Evolutionary conservation across 495 filamentous ascomycete genomes (phyloP), one percentile per base, ranked within the genome.

Genomic region (Podospora bellae-mahoneyi): DNA sequence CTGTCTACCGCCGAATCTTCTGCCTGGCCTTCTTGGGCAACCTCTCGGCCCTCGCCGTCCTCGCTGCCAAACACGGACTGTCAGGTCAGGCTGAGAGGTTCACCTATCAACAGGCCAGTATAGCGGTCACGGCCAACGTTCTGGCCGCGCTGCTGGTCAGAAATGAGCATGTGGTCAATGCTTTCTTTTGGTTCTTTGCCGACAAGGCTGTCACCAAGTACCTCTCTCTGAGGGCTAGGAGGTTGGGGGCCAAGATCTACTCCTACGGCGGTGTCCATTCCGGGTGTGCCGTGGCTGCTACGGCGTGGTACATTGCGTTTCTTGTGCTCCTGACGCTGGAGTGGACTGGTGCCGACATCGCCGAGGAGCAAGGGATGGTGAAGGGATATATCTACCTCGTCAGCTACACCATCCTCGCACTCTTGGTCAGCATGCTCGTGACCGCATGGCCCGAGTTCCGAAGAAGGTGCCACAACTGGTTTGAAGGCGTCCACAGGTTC

Each of bases 261-360:
- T 87, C 91, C 55, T 90, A 90, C 75, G 92, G 92, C 32, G 92
- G 92, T 18, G 82, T 92, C 7, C 91, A 94, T 73, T 90, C 85
- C 70, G 89, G 89, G 20, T 89, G 89, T 62, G 90, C 88, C 23
- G 80, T 91, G 3, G 87, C 88, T 16, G 84, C 89, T 2, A 82
- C 88, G 0, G 74, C 88, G 28, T 95, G 92, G 92, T 93, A 91
- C 77, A 71, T 87, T 27, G 69, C 78, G 7, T 81, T 82, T 61
- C 78, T 82, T 2, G 74, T 79, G 23, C 72, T 81, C 20, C 66
- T 79, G 18, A 78, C 75, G 6, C 60, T 64, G 26, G 75, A 79
- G 16, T 84, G 84, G 16, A 56, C 16, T 15, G 16, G 19, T 6
- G 3, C 54, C 15, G 54, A 15, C 30, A 28, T 64, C 83, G 85